A percentile compares a stretch with the other conserved stretches of the same genome.
Evolutionary conservation across 148 eudicot species (phyloP).

Genomic region (Fagopyrum homotropicum): DNA sequence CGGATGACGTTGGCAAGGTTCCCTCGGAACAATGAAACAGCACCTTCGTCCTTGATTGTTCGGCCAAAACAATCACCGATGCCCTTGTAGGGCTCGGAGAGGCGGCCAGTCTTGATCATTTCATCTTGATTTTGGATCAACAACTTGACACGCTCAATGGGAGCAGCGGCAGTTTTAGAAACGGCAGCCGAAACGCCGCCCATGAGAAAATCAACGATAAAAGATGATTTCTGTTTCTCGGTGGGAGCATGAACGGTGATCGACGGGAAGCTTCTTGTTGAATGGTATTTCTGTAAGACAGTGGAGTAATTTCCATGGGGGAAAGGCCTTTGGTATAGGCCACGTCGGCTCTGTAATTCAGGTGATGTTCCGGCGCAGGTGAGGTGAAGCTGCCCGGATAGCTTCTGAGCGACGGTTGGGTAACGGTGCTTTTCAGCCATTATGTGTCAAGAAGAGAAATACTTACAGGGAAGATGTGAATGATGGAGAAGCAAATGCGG

Average conservation of each 20-base stretch:
- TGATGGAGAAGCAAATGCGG: background rate
- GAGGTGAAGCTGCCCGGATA: slow-evolving; percentile 34
- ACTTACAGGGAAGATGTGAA: background rate
- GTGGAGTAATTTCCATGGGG: slow-evolving; percentile 42
- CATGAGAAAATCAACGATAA: slow-evolving; percentile 74
- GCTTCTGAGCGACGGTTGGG: slow-evolving; percentile 42
- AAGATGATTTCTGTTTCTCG: slow-evolving; percentile 51
- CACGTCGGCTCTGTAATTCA: slow-evolving; percentile 24
- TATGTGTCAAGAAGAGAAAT: background rate
- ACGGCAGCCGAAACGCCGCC: slow-evolving; percentile 90
- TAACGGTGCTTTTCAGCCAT: slow-evolving; percentile 60
- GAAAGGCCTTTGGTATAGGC: slow-evolving; percentile 34
- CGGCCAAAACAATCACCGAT: slow-evolving; percentile 70
- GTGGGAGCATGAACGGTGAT: slow-evolving; percentile 64
- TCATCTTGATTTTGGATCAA: slow-evolving; percentile 89
- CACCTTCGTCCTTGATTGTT: slow-evolving; percentile 57
- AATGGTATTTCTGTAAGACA: slow-evolving; percentile 33
- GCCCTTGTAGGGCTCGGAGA: slow-evolving; percentile 72
- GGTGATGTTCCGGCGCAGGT: slow-evolving; percentile 34
- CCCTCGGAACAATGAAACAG: slow-evolving; percentile 68
- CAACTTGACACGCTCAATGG: slow-evolving; percentile 81
- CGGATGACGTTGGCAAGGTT: slow-evolving; percentile 80
- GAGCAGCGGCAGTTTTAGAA: slow-evolving; percentile 85
- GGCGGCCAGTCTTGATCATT: slow-evolving; percentile 71
- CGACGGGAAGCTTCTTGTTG: slow-evolving; percentile 15